Base-by-base conservation (phyloP, 75 land plant genomes). In the Chamaecyparis obtusa region DNA sequence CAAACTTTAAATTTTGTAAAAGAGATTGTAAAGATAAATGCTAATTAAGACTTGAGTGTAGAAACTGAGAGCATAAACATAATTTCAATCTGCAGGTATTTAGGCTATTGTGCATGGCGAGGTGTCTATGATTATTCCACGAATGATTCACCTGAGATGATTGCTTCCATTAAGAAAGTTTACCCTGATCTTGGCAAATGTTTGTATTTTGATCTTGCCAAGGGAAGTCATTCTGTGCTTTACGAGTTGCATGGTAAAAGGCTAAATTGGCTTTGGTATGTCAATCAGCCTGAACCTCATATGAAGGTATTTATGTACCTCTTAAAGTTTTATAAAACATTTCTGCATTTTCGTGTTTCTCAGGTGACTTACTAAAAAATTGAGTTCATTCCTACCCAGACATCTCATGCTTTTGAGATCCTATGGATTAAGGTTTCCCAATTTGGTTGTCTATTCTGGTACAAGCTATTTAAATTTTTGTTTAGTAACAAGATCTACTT, bases 61-160 rank as follows among this genome's bases (percentile, higher is more conserved):
- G 36, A 32, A 11, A 33, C 76, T 74, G 76, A 74, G 36, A 74
- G 16, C 33, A 74, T 74, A 33, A 74, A 74, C 76, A 74, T 33
- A 74, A 74, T 74, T 32, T 74, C 76, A 74, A 36, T 14, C 36
- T 88, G 84, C 44, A 96, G 98, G 91, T 96, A 96, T 87, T 89
- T 92, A 27, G 98, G 98, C 48, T 96, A 96, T 83, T 93, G 91
- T 90, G 98, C 96, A 60, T 95, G 96, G 98, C 89, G 98, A 87
- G 98, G 98, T 14, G 94, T 96, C 54, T 83, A 92, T 78, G 93
- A 94, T 86, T 91, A 88, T 76, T 92, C 94, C 51, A 90, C 81
- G 69, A 89, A 86, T 78, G 90, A 91, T 85, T 56, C 88, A 77
- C 88, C 90, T 21, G 92, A 92, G 27, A 91, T 91, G 60, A 90